Base-by-base conservation (phyloP, 2,329 filamentous ascomycete species). In the Aspergillus candidus region DNA sequence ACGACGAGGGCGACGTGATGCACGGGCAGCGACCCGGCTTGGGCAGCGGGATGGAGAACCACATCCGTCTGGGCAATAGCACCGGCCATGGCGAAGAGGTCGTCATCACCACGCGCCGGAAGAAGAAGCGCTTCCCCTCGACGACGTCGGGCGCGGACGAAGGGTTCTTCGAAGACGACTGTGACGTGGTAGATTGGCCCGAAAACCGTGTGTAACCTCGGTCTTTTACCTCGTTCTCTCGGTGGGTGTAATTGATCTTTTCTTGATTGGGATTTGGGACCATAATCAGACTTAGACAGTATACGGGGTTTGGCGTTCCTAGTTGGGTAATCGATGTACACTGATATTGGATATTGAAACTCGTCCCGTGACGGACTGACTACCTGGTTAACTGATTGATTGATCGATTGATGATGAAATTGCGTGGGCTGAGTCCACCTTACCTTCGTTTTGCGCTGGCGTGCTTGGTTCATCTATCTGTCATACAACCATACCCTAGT, bases 111-210 rank as follows among this genome's bases (percentile, higher is more conserved):
- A 91, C 88, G 2, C 77, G 88, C 48, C 76, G 86, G 41, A 79
- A 86, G 47, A 79, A 79, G 56, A 79, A 76, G 33, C 51, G 56
- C 0, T 48, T 55, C 36, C 40, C 50, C 30, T 60, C 38, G 71
- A 73, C 41, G 57, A 63, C 46, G 60, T 60, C 32, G 62, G 65
- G 62, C 37, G 63, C 69, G 10, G 82, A 82, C 35, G 84, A 87
- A 45, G 79, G 80, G 42, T 94, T 94, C 66, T 94, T 94, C 58
- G 89, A 95, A 67, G 88, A 95, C 62, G 89, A 94, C 61, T 93
- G 87, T 55, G 88, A 94, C 63, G 86, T 95, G 45, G 76, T 94
- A 50, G 88, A 94, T 69, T 94, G 93, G 76, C 86, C 88, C 11
- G 69, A 72, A 40, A 76, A 79, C 49, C 65, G 76, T 35, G 76